Base-by-base conservation (phyloP, 192 early-diverging fungal genomes). In the Backusella macrospora region DNA sequence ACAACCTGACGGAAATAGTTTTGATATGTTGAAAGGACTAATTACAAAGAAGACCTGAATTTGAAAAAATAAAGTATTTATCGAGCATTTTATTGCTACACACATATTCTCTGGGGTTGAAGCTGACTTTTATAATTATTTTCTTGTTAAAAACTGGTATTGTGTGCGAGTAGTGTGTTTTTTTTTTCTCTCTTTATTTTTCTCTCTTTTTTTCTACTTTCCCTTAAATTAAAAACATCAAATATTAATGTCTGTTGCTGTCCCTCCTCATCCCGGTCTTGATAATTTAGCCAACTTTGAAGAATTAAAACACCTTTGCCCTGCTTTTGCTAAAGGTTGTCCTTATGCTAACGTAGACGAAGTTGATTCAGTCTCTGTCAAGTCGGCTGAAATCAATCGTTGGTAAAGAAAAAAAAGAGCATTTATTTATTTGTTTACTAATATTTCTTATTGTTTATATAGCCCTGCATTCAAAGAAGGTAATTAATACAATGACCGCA, bases 1-100 rank as follows among this genome's bases (percentile, higher is more conserved):
- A 43, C 95, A 97, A 81, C 98, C 98, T 6, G 98, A 97, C 73
- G 98, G 98, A 8, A 99, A 98, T 80, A 92, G 90, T 40, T 99
- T 99, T 81, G 98, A 99, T 79, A 98, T 99, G 95, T 87, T 98
- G 77, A 90, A 93, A 68, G 94, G 94, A 0, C 76, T 99, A 52
- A 95, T 99, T 75, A 88, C 84, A 47, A 77, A 72, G 42, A 77
- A 77, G 43, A 26, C 44, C 14, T 77, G 72, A 45, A n/a, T 14
- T 46, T 65, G 34, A 65, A 38, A 65, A 37, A n/a, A 65, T 34
- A 37, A 63, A 63, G 12, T 18, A 49, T 34, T 34, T 34, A 34
- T 34, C 29, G 42, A 43, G 42, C 42, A 43, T 34, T 34, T 34
- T 2, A 59, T 59, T 8, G 23, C 7, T 12, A 59, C 23, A 59